Base-by-base conservation (phyloP, 2,329 filamentous ascomycete genomes). In the Ascochyta fabae region DNA sequence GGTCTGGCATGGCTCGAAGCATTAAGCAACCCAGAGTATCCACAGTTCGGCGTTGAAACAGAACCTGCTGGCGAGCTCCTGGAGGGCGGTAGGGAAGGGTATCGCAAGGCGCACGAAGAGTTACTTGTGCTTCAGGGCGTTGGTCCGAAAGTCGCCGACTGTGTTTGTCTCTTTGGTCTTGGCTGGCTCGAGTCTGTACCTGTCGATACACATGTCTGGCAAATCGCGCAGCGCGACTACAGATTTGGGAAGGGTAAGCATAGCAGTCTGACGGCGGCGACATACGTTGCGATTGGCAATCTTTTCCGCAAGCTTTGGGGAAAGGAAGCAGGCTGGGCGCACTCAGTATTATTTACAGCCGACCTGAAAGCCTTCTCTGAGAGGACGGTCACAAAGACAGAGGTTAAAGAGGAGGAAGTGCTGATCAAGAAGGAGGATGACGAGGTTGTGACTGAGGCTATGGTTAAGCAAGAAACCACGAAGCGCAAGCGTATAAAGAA, bases 121-220 rank as follows among this genome's bases (percentile, higher is more conserved):
- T 81, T 99, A 2, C 81, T 98, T 1, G 78, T 83, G 6, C 81
- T 99, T 22, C 87, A 92, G 53, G 95, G 95, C 1, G 96, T 99
- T 6, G 95, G 95, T 0, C 95, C 96, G 0, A 99, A 99, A 75
- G 95, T 99, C 0, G 90, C 95, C 6, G 96, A 99, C 73, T 99
- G 96, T 71, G 93, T 98, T 7, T 96, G 91, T 71, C 80, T 99
- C 19, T 97, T 99, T 90, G 96, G 96, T 0, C 79, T 99, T 13
- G 94, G 93, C 26, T 99, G 96, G 94, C 90, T 90, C 29, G 94
- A 98, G 76, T 88, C 93, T 3, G 93, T 99, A 1, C 95, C 95
- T 0, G 91, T 99, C 29, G 95, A 99, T 75, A 99, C 96, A 1
- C 96, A 99, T 77, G 84, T 99, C 12, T 98, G 93, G 94, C 93